Conservation (phyloP, 768 basidiomycete genomes). For the Termitomyces sp. region DNA sequence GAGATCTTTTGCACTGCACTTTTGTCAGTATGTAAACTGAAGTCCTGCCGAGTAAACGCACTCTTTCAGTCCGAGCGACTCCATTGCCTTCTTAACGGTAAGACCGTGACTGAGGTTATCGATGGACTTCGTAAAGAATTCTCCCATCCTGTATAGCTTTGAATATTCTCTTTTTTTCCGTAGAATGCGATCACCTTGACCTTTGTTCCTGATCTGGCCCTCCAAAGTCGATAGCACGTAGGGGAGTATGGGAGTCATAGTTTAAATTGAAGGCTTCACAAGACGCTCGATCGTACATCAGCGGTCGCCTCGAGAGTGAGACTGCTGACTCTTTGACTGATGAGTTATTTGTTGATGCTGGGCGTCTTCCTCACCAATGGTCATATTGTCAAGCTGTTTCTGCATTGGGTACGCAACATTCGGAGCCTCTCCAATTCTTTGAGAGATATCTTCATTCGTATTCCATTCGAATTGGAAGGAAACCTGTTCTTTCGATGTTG, state of each 20-base stretch:
- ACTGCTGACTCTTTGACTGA: not conserved
- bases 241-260: constrained; percentile 45
- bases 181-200: constrained; percentile 21
- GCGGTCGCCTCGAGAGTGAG: not conserved
- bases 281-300: not conserved
- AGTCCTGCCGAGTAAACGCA: constrained; percentile 20
- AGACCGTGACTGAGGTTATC: constrained; percentile 52
- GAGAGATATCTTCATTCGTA: not conserved
- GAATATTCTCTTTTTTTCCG: not conserved
- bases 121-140: constrained; percentile 57
- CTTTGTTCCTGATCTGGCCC: constrained; percentile 52
- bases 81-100: constrained; percentile 47
- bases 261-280: constrained; percentile 37
- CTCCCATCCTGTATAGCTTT: constrained; percentile 41
- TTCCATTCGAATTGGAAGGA: not conserved
- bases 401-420: constrained; percentile 2
- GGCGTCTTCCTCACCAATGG: constrained; percentile 2
- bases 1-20: constrained; percentile 41
- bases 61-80: constrained; percentile 47
- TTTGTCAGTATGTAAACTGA: not conserved
- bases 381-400: not conserved
- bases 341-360: not conserved
- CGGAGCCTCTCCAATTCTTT: not conserved
- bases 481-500: not conserved
- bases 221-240: constrained; percentile 49